Base-by-base conservation (phyloP, 441 rosid species). In the Iberis amara region DNA sequence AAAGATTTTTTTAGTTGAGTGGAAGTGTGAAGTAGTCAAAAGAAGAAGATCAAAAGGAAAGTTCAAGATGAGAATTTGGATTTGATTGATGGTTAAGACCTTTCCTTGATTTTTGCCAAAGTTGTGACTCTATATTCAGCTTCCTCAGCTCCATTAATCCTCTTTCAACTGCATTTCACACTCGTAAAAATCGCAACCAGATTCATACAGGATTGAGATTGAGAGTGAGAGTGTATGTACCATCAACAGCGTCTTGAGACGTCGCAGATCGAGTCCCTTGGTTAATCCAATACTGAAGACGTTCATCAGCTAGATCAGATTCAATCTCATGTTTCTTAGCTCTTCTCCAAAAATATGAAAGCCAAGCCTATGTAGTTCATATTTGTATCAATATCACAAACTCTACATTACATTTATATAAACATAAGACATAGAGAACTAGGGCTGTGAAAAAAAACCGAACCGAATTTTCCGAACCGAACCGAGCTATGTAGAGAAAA, bases 81-180 rank as follows among this genome's bases (percentile, higher is more conserved):
- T 50, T 63, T 57, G 66, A 33, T 64, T 66, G 80, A 47, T 33
- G 66, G 42, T 71, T 73, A 3, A 79, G 81, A 23, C 82, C 80
- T 73, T 60, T 68, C 6, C 85, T 80, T 5, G 88, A 68, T 38
- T 68, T 73, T 49, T 76, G 86, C 98, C 96, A 85, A 38, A 80
- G 74, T 57, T 82, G 91, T 65, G 67, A 70, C 75, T 87, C 96
- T 8, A 85, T 68, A 48, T 85, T 79, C 39, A 82, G 48, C 79
- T 73, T 91, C 81, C 79, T 79, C 45, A 91, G 71, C 81, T 91
- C 98, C 72, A 62, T 3, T 6, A 88, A 74, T 2, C 96, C 98
- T 6, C 86, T 77, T 71, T 91, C 94, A 63, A 80, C 98, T 88
- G 82, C 63, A 39, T 15, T 38, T 40, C n/a, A 47, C n/a, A 7